Evolutionary conservation across 805 yeast genomes (phyloP), one percentile per base, ranked within the genome.

Genomic region (Lipomyces chichibuensis): DNA sequence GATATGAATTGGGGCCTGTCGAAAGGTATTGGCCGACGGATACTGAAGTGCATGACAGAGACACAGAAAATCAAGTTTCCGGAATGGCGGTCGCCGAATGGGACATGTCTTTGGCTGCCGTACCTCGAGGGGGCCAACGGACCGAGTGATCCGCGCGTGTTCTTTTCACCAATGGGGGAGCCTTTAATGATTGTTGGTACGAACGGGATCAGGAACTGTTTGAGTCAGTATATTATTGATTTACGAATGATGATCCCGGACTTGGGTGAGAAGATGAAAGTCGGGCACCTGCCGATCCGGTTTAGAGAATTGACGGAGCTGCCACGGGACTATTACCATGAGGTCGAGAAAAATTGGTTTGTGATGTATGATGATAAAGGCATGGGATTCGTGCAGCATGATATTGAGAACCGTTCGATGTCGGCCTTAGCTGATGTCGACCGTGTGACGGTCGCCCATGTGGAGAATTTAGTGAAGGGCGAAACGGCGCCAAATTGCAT

Each of bases 151-250:
- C 63, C 70, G 4, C 64, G 69, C 11, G 23, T 62, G 27, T 66
- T 66, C 43, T 57, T 62, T 43, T 66, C 70, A 14, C 70, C 70
- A 7, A 11, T 37, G n/a, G 71, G 71, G 13, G 71, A 68, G 58
- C 71, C 71, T 5, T 27, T 68, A 17, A 37, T 68, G 62, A 25
- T 59, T 43, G 65, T 60, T 14, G 67, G 68, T 17, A 33, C 62
- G 3, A 59, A 60, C 46, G 67, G 68, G 17, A 14, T n/a, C 13
- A 27, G n/a, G 43, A 60, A 35, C 27, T 68, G 71, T 57, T 51
- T 65, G 64, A 20, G 61, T 8, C 66, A 59, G 55, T 68, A 54
- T 25, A 43, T 68, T 9, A 59, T 63, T 29, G 71, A 68, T 35
- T 32, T 66, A 25, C 64, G 71, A 14, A 53, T 51, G 25, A n/a